phyloP scores from a whole-genome alignment of 495 filamentous ascomycete genomes.

The Aspergillus baeticus region DNA sequence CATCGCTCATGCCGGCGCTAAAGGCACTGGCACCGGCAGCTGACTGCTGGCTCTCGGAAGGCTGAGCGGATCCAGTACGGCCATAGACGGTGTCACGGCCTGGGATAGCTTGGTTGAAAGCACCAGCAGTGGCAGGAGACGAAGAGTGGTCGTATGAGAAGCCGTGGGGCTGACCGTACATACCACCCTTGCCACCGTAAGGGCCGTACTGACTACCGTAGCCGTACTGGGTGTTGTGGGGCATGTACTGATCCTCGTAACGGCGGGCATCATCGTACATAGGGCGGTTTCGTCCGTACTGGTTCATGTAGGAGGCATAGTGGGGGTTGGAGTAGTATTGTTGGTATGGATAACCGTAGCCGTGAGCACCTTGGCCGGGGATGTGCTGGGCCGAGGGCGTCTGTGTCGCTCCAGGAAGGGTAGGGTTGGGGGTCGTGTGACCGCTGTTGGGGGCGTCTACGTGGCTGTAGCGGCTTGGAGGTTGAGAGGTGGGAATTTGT shows the following conservation, averaged over 20 bases:
- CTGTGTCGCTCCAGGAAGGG: constrained; percentile 65
- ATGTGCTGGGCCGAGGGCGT: constrained; percentile 63
- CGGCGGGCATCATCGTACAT: constrained; percentile 57
- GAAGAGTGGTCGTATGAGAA: constrained; percentile 81
- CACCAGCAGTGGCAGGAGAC: constrained; percentile 68
- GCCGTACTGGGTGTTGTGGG: constrained; percentile 58
- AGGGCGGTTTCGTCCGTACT: constrained; percentile 52
- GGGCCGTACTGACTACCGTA: constrained; percentile 73
- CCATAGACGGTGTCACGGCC: constrained; percentile 77
- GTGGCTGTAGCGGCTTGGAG: constrained; percentile 66
- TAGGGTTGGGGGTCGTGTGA: constrained; percentile 84
- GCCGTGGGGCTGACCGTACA: constrained; percentile 77
- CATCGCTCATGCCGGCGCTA: constrained; percentile 68
- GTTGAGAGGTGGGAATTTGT: constrained; percentile 70
- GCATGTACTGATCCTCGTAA: constrained; percentile 55
- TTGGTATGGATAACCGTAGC: constrained; percentile 69
- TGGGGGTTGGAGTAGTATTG: constrained; percentile 76
- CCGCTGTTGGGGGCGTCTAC: constrained; percentile 79
- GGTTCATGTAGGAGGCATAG: constrained; percentile 77
- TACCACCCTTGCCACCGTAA: constrained; percentile 69
- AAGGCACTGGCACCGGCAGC: constrained; percentile 63
- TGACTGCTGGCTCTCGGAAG: constrained; percentile 62
- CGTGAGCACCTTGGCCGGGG: constrained; percentile 52
- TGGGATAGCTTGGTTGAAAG: constrained; percentile 65
- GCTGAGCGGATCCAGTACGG: constrained; percentile 71